Evolutionary conservation across 2,329 filamentous ascomycete genomes (phyloP).

Genomic region (Cladophialophora chaetospira): DNA sequence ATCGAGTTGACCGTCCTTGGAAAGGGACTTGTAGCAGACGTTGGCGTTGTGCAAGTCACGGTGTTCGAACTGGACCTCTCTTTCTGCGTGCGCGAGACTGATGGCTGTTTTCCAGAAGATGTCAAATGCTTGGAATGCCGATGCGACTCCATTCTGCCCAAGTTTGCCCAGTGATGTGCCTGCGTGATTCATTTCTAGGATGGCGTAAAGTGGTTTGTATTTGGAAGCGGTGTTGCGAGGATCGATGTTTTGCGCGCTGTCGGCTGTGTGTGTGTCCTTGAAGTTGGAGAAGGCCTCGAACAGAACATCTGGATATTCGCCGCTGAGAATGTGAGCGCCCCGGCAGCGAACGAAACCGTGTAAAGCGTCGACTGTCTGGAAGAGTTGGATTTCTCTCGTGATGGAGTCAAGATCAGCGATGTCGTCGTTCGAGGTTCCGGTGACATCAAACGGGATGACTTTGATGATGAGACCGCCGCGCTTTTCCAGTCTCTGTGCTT

Average conservation of each 20-base stretch:
- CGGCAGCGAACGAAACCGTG: constrained; percentile 66
- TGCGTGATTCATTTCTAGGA: constrained; percentile 68
- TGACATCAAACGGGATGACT: constrained; percentile 46
- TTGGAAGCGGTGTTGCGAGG: constrained; percentile 28
- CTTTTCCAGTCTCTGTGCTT: constrained; percentile 38
- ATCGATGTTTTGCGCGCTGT: constrained; percentile 33
- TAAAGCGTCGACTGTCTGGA: constrained; percentile 60
- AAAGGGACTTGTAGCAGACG: constrained; percentile 56
- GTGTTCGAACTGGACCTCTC: constrained; percentile 64
- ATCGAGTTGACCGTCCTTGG: constrained; percentile 40
- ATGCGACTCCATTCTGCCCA: constrained; percentile 48
- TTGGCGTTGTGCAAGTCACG: constrained; percentile 69
- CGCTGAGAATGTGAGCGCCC: constrained; percentile 60
- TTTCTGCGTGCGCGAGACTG: constrained; percentile 63
- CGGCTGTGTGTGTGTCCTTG: constrained; percentile 45
- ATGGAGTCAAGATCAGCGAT: constrained; percentile 48
- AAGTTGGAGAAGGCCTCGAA: constrained; percentile 47
- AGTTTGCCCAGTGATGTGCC: constrained; percentile 53
- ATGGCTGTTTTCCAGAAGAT: constrained; percentile 69
- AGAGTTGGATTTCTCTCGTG: constrained; percentile 53
- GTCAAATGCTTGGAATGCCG: constrained; percentile 57
- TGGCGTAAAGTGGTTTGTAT: constrained; percentile 62
- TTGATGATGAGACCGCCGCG: constrained; percentile 52
- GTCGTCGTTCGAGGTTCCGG: constrained; percentile 18
- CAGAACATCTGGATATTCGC: constrained; percentile 56